Percentiles rank a stretch among this genome's conserved stretches.
phyloP scores from a whole-genome alignment of 176 grass and related monocot species.

The Phragmites australis region DNA sequence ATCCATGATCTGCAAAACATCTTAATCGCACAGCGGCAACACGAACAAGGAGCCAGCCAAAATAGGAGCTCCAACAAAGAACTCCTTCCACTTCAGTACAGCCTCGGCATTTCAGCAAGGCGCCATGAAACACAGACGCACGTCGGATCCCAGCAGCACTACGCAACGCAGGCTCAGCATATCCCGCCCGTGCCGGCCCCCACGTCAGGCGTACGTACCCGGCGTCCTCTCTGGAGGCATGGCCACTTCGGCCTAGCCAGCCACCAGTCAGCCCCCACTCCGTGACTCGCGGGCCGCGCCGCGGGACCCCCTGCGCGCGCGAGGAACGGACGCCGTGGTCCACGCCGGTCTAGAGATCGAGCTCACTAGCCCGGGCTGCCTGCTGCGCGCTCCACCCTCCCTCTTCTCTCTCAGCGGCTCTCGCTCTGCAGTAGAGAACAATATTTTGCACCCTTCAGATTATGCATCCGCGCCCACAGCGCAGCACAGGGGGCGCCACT shows the following conservation, averaged over 20 bases:
- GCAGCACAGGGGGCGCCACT: conserved; percentile 17
- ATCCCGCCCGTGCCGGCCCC: not conserved
- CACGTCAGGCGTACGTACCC: not conserved
- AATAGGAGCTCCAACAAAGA: no score
- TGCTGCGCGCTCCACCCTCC: no score
- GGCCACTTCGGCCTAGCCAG: not conserved
- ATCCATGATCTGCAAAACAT: not conserved
- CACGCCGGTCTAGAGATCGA: not conserved
- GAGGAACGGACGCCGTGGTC: conserved; percentile 12
- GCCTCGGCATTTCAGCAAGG: not conserved
- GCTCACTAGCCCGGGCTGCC: not conserved
- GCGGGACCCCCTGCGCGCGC: not conserved
- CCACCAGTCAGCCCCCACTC: not conserved
- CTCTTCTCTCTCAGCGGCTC: not conserved
- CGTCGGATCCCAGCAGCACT: not conserved
- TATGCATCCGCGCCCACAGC: conserved; percentile 15
- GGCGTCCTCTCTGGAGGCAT: not conserved
- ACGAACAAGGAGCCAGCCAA: no score
- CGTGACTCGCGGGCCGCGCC: not conserved
- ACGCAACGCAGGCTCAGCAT: not conserved
- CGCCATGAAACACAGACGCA: not conserved
- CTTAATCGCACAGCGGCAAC: no score
- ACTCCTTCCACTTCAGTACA: not conserved
- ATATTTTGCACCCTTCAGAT: conserved; percentile 36
- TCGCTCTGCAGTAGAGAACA: conserved; percentile 45